phyloP scores from a whole-genome alignment of 805 yeast species.

The Pichia cabralensis region DNA sequence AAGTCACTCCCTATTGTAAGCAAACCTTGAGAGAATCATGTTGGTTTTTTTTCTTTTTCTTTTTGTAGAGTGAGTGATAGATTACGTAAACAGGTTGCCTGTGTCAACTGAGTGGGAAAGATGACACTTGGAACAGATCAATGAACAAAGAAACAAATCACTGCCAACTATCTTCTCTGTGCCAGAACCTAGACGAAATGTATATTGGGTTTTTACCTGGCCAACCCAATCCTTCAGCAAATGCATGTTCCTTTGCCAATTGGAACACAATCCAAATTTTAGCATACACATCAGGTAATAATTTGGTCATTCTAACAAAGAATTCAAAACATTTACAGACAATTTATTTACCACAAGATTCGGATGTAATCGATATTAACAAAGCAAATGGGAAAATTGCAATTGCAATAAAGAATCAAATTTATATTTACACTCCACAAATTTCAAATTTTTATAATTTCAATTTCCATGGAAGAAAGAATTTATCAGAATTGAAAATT shows the following conservation, averaged over 20 bases:
- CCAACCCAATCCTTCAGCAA: conserved; percentile 53
- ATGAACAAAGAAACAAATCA: no score
- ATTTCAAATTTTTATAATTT: conserved; percentile 34
- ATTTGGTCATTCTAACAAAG: conserved; percentile 56
- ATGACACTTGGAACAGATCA: no score
- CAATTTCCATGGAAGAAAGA: conserved; percentile 25
- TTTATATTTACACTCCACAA: conserved; percentile 47
- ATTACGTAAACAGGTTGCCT: no score
- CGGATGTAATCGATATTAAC: conserved; percentile 57
- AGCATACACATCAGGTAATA: conserved; percentile 82
- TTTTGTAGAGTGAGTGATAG: no score
- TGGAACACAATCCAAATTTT: conserved; percentile 62
- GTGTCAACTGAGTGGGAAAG: no score
- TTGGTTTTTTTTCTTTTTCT: no score
- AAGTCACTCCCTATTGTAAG: no score
- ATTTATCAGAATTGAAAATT: conserved; percentile 22
- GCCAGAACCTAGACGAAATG: no score
- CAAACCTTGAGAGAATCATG: no score
- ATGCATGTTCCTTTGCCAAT: conserved; percentile 44
- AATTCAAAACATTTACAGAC: conserved; percentile 59
- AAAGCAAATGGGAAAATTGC: conserved; percentile 52
- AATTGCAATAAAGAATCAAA: conserved; percentile 34
- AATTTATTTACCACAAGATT: conserved; percentile 57
- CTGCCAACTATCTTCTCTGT: no score
- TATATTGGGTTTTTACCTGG: conserved; percentile 91